Evolutionary conservation across 2,329 filamentous ascomycete genomes (phyloP), one percentile per base, ranked within the genome.

Genomic region (Harringtonia lauricola): DNA sequence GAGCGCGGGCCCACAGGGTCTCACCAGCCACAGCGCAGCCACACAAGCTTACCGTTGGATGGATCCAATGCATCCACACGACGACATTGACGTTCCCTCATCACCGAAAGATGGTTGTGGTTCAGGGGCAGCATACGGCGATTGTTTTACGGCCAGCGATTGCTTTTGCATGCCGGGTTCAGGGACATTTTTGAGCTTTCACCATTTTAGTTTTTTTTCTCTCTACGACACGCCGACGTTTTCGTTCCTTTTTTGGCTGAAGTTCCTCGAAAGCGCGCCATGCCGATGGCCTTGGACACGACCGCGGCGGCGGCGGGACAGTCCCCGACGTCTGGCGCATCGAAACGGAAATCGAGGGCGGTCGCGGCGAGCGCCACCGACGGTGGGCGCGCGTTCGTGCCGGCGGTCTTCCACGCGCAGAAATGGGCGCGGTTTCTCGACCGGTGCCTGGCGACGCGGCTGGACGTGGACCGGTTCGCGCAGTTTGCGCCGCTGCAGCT

Each of bases 401-500:
- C 47, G 22, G 28, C 41, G 10, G 14, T 41, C 10, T 30, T 48
- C 40, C 40, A 54, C 45, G 49, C 56, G 36, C 53, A 53, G 43
- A 64, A 70, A 49, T 76, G 77, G 77, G 48, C 59, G 36, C 58
- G 59, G 15, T 78, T 80, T 52, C 58, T 80, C 35, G 54, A 62
- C 30, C 64, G 59, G 45, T 74, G 74, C 56, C 63, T 78, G 36
- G 56, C 59, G 26, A 55, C 63, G 36, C 73, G 77, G 28, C 68
- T 80, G 44, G 70, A 74, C 35, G 55, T 63, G 26, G 67, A 71
- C 31, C 62, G 62, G 45, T 83, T 83, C 57, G 66, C 70, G 35
- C 58, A 63, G 21, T 76, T 66, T 49, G 67, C 71, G 19, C 62
- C 60, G 2, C 54, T 76, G 36, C 62, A 79, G 42, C 64, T 68